Conservation (phyloP, 1,139 yeast genomes). For the Kluyveromyces sp. region DNA sequence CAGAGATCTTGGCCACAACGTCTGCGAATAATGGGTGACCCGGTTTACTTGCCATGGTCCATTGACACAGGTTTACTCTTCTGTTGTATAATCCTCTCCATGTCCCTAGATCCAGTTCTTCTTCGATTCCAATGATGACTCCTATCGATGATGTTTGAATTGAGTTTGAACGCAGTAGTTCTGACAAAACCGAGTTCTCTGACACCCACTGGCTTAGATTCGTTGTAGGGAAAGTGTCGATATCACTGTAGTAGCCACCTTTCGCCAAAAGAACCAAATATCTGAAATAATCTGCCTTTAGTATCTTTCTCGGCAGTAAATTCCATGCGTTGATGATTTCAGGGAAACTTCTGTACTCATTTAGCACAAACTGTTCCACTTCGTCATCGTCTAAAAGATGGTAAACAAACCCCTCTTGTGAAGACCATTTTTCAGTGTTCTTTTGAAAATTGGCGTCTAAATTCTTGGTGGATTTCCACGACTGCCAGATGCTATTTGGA, state of each 20-base stretch:
- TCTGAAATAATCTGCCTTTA: constrained; percentile 46
- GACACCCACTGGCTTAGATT: constrained; percentile 19
- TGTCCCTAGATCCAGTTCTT: constrained; percentile 34
- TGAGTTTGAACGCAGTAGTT: constrained; percentile 21
- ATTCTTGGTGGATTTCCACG: constrained; percentile 7
- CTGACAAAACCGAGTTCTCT: constrained; percentile 11
- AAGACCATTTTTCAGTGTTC: constrained; percentile 4
- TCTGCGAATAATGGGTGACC: constrained; percentile 53
- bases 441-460: constrained; percentile 3
- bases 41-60: constrained; percentile 42
- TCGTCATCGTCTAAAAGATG: constrained; percentile 7
- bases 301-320: constrained; percentile 42
- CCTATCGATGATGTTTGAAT: constrained; percentile 32
- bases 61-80: constrained; percentile 40
- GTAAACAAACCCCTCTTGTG: constrained; percentile 1
- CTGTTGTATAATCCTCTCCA: constrained; percentile 33
- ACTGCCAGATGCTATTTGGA: constrained; percentile 7
- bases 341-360: constrained; percentile 33
- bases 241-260: constrained; percentile 51
- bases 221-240: constrained; percentile 31
- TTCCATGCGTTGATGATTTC: constrained; percentile 43
- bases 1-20: constrained; percentile 45
- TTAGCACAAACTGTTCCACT: constrained; percentile 2
- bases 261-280: constrained; percentile 44
- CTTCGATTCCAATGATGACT: constrained; percentile 41